Evolutionary conservation across 1,284 basidiomycete species (phyloP).

Genomic region (Melampsora americana): DNA sequence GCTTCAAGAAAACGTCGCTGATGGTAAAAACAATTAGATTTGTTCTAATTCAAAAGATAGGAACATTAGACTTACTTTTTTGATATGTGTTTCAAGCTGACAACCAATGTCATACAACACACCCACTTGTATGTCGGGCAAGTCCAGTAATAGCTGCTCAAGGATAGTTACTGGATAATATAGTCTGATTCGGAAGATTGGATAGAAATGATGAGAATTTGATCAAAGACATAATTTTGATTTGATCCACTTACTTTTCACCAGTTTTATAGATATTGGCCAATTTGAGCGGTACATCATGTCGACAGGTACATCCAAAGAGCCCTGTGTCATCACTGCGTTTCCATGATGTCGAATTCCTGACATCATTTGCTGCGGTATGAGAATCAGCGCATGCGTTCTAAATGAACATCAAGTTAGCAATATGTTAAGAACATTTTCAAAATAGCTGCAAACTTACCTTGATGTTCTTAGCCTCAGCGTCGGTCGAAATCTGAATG

Average conservation of each 20-base stretch:
- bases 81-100: no score
- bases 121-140: no score
- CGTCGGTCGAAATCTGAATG: neutral
- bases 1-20: neutral
- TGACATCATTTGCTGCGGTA: conserved; percentile 10
- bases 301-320: no score
- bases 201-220: neutral
- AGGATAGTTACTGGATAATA: no score
- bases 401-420: neutral
- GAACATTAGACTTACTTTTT: neutral
- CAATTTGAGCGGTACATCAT: no score
- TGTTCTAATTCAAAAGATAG: neutral
- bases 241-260: neutral
- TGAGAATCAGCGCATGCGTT: conserved; percentile 2
- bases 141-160: no score
- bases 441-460: neutral
- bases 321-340: no score
- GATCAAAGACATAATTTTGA: no score
- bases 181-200: neutral
- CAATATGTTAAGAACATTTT: neutral
- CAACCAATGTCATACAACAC: no score
- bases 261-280: conserved; percentile 13
- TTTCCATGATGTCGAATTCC: no score
- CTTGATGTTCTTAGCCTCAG: neutral
- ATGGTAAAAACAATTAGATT: no score